Evolutionary conservation across 1,284 basidiomycete genomes (phyloP), one percentile per base, ranked within the genome.

Genomic region (Ustilago nuda): DNA sequence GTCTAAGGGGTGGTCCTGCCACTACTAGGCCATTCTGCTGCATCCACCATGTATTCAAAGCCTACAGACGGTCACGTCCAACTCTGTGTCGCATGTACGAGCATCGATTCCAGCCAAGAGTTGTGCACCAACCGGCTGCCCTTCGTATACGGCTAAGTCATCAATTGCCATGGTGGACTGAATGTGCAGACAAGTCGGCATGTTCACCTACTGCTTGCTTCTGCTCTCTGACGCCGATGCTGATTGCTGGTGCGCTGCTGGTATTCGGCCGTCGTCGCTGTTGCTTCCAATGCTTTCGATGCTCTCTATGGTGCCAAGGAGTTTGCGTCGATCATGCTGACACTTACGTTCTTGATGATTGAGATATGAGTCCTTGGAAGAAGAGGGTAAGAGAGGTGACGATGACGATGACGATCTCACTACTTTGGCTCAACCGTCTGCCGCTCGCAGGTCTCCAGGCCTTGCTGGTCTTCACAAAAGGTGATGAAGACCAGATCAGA

Each of bases 341-440:
- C 27, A 68, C 71, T 68, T 73, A 72, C 70, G 64, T 67, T 72
- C 70, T 72, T 72, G 70, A 64, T 64, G 65, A 59, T 58, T 72
- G 61, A 57, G 64, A 60, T 62, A 55, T 60, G 61, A 46, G 43
- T 72, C 61, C 65, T 72, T 30, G 32, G 32, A 50, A 51, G 55
- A 55, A 60, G 61, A 35, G 46, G 30, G 41, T n/a, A 57, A 43
- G 9, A 56, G 33, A 8, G 43, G 1, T 30, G 43, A 52, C 12
- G 54, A 64, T 45, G 65, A 67, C 64, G 53, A 60, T 45, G 65
- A 67, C 64, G 53, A 60, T 23, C 56, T 37, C 51, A 23, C 35
- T 45, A 35, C 64, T 54, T 50, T 37, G 45, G 30, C 45, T 46
- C 17, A 13, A 45, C n/a, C 33, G 2, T 30, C 48, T 13, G 8